Evolutionary conservation across 2,329 filamentous ascomycete genomes (phyloP), one percentile per base, ranked within the genome.

Genomic region (Calonectria pauciramosa): DNA sequence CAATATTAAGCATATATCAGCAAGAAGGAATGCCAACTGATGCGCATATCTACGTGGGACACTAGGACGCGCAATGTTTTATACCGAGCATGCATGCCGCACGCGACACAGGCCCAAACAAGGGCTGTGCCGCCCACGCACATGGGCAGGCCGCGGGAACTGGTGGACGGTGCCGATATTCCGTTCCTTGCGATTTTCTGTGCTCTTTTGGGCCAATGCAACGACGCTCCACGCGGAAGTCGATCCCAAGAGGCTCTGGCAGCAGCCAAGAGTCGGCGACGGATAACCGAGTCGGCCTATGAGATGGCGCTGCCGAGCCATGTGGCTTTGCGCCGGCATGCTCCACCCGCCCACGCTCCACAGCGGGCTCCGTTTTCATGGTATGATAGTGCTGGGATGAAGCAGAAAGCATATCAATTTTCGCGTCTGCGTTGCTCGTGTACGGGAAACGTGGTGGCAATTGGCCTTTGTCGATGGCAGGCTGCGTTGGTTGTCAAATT

Each of bases 221-320:
- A 68, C 52, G 66, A 71, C 36, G 69, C 38, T 54, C 47, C 38
- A 44, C 44, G 49, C 36, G 36, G 49, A 32, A 34, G 16, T 49
- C 26, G 30, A 38, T 51, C 56, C 47, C 13, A 56, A 51, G 56
- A 26, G 41, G 32, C 23, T n/a, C 16, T 64, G 56, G 52, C 68
- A 64, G 32, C 49, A 28, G 36, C 44, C 20, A 20, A 10, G 20
- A 5, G 28, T 47, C 69, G 69, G 69, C 69, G 41, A 41, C 32
- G 32, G 11, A 41, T 49, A 66, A 56, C 59, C 69, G 69, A 71
- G 69, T 66, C n/a, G 28, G 28, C 69, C 69, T 71, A 71, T 71
- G 28, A 66, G 36, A 71, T 16, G 36, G 2, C 26, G 32, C 36
- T 14, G 14, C 28, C 23, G 23, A 18, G 30, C 69, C 59, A 71